Evolutionary conservation across 1,284 basidiomycete species (phyloP).

Genomic region (Naganishia sp.): DNA sequence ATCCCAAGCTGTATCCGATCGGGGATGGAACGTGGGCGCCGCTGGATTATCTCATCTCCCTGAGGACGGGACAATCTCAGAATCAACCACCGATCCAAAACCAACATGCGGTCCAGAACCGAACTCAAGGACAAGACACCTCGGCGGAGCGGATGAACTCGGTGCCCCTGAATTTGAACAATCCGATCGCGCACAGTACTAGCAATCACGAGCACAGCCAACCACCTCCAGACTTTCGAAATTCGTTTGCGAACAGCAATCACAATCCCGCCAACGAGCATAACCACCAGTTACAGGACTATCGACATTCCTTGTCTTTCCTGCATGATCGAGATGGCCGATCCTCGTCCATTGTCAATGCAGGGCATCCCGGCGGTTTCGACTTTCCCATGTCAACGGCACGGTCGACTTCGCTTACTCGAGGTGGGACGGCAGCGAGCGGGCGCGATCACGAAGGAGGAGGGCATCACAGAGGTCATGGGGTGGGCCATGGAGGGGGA

Average conservation of each 20-base stretch:
- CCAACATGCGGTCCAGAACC: background rate
- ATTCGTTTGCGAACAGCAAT: no score
- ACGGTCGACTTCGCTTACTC: background rate
- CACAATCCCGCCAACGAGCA: background rate
- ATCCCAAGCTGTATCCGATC: conserved; percentile 2
- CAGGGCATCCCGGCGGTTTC: background rate
- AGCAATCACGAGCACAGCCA: no score
- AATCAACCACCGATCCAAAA: background rate
- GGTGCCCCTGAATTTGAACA: background rate
- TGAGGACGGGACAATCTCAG: background rate
- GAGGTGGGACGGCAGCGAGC: background rate
- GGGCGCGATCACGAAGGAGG: background rate
- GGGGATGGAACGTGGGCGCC: conserved; percentile 16
- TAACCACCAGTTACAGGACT: background rate
- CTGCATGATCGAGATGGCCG: conserved; percentile 1
- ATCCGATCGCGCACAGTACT: no score
- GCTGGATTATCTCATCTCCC: conserved; percentile 3
- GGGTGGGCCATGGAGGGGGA: background rate
- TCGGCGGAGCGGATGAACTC: conserved; percentile 9
- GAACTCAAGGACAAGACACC: background rate
- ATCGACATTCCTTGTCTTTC: conserved; percentile 2
- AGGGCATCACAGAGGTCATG: background rate
- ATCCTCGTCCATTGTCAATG: background rate
- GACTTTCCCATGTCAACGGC: conserved; percentile 5
- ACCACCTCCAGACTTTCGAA: no score